A percentile compares a stretch with the other conserved stretches of the same genome.
phyloP scores from a whole-genome alignment of 2,329 filamentous ascomycete species.

The Sporothrix brasiliensis region DNA sequence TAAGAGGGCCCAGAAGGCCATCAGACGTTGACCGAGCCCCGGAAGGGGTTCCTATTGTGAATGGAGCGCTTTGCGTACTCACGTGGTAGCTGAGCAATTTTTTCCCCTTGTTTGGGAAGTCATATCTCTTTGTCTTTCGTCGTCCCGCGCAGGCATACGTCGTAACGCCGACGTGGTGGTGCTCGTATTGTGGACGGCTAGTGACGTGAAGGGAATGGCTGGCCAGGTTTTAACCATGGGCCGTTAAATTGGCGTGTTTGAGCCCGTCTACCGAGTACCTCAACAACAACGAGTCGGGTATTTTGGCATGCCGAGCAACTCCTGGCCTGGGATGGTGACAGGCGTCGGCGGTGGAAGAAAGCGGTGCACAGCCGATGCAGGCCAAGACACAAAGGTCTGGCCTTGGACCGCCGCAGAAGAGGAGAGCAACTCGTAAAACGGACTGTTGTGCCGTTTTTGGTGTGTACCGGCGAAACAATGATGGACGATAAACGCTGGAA shows the following conservation, averaged over 20 bases:
- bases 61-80: too few relatives aligned
- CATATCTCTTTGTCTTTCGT: background rate
- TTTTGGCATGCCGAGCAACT: conserved; percentile 8
- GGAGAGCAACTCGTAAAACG: conserved; percentile 12
- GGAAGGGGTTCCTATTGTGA: too few relatives aligned
- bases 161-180: background rate
- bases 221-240: background rate
- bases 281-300: too few relatives aligned
- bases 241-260: conserved; percentile 9
- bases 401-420: background rate
- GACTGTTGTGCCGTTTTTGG: background rate
- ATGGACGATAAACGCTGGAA: background rate
- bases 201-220: conserved; percentile 8
- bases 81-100: conserved; percentile 11
- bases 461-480: too few relatives aligned
- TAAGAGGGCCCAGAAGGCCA: too few relatives aligned
- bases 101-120: too few relatives aligned
- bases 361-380: conserved; percentile 8
- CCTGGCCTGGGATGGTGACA: background rate
- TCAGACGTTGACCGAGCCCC: too few relatives aligned
- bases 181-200: conserved; percentile 18
- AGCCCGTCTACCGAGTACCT: background rate
- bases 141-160: background rate
- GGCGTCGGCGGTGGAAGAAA: background rate
- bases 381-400: background rate